phyloP scores from a whole-genome alignment of 305 asterid genomes.

The Ilex paraguariensis region DNA sequence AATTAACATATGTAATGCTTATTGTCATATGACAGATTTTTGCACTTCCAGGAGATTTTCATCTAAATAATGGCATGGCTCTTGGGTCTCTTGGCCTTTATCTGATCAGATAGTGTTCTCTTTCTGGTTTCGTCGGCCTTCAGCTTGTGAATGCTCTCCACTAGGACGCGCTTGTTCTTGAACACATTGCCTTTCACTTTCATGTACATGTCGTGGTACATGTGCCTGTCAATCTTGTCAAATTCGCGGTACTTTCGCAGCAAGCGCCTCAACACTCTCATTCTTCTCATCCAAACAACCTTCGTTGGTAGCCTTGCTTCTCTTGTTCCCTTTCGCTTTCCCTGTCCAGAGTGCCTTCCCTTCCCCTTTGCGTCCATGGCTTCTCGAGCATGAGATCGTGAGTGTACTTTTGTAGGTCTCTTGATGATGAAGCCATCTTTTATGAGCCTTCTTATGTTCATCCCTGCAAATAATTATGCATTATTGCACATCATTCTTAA shows the following conservation, averaged over 20 bases:
- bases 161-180: conserved; percentile 76
- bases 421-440: conserved; percentile 75
- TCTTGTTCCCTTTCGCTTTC: conserved; percentile 78
- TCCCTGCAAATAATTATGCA: conserved; percentile 28
- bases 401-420: conserved; percentile 76
- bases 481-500: too few relatives aligned
- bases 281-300: conserved; percentile 69
- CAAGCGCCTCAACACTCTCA: conserved; percentile 87
- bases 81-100: conserved; percentile 90
- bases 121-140: conserved; percentile 92
- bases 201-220: conserved; percentile 98
- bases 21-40: too few relatives aligned
- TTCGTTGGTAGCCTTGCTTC: conserved; percentile 75
- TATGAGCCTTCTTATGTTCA: conserved; percentile 56
- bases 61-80: background rate
- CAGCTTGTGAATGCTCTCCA: conserved; percentile 81
- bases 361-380: conserved; percentile 80
- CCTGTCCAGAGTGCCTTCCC: conserved; percentile 85
- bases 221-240: conserved; percentile 88
- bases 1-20: too few relatives aligned
- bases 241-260: conserved; percentile 85
- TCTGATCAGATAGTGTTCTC: conserved; percentile 77
- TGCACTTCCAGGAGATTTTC: too few relatives aligned
- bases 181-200: conserved; percentile 90
- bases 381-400: conserved; percentile 69